These are phyloP conservation scores for Apiospora saccharicola DNA, from an alignment of 2,329 filamentous ascomycete genomes.

Conservation along the genomic window DNA sequence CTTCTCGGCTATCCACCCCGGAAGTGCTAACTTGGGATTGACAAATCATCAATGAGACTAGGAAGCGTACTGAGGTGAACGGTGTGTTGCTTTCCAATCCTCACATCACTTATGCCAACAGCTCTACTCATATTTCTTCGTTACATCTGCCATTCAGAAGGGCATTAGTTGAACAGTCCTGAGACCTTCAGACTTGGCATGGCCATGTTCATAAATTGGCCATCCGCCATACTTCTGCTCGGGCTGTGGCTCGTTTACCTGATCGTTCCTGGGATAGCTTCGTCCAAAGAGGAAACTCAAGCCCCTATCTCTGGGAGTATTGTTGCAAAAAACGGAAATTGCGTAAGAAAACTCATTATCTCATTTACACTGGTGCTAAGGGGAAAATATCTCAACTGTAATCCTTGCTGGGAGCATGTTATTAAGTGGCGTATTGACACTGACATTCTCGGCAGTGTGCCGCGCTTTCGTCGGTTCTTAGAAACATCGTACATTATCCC, in stretches of 20 bases:
- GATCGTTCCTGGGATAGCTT: not conserved
- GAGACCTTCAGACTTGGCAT: not conserved
- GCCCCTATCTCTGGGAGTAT: not conserved
- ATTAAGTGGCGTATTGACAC: not conserved
- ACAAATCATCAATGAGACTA: not conserved
- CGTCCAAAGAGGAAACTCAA: not conserved
- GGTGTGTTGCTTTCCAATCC: not conserved
- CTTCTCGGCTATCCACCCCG: not conserved
- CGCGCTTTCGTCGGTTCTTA: not conserved
- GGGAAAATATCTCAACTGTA: not conserved
- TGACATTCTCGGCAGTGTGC: not conserved
- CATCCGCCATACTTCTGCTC: not conserved
- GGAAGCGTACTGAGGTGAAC: not conserved
- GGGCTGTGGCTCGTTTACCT: not conserved
- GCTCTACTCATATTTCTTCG: not conserved
- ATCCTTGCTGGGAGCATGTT: not conserved
- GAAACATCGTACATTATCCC: not conserved
- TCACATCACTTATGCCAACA: not conserved
- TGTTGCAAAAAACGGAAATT: not conserved
- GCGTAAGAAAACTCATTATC: not conserved
- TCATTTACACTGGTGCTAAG: not conserved
- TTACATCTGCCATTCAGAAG: not conserved
- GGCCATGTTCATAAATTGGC: not conserved
- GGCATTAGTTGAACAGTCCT: not conserved
- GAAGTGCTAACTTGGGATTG: too few species aligned